Evolutionary conservation across 352 stramenopile genomes (phyloP).

Genomic region (Pythium apleroticum): DNA sequence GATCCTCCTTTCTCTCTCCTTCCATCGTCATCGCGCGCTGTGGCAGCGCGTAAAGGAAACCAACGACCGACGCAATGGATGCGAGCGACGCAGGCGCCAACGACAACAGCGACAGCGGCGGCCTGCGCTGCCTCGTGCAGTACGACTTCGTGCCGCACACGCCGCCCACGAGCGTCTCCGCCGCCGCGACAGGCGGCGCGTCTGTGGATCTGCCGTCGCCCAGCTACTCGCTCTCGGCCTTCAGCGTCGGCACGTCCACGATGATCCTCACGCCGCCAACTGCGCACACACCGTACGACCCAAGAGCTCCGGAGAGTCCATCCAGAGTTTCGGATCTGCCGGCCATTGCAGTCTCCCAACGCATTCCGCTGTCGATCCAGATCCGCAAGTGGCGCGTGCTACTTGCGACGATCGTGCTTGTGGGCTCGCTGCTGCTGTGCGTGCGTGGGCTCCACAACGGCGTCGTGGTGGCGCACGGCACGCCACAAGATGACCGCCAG

Average conservation of each 20-base stretch:
- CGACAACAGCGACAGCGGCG: not conserved
- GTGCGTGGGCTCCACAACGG: slow-evolving; percentile 5
- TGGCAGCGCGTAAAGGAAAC: not conserved
- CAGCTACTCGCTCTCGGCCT: slow-evolving; percentile 2
- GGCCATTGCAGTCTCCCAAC: not conserved
- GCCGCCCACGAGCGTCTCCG: slow-evolving; percentile 21
- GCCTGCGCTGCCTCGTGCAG: slow-evolving; percentile 8
- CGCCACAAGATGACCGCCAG: not conserved
- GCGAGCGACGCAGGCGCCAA: no score
- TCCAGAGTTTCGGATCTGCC: not conserved
- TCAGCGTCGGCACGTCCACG: slow-evolving; percentile 13
- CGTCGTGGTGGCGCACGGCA: not conserved
- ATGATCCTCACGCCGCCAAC: slow-evolving; percentile 8
- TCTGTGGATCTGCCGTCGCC: slow-evolving; percentile 3
- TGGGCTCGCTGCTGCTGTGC: slow-evolving; percentile 2
- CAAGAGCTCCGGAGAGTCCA: not conserved
- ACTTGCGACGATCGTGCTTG: not conserved
- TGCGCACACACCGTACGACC: not conserved
- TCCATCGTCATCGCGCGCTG: not conserved
- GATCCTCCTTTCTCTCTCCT: not conserved
- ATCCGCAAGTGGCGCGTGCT: slow-evolving; percentile 19
- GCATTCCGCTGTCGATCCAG: slow-evolving; percentile 21
- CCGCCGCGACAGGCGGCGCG: not conserved
- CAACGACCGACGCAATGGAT: no score
- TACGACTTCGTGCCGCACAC: slow-evolving; percentile 21